Conservation (phyloP, 2,329 filamentous ascomycete species). For the Didymella sp. region DNA sequence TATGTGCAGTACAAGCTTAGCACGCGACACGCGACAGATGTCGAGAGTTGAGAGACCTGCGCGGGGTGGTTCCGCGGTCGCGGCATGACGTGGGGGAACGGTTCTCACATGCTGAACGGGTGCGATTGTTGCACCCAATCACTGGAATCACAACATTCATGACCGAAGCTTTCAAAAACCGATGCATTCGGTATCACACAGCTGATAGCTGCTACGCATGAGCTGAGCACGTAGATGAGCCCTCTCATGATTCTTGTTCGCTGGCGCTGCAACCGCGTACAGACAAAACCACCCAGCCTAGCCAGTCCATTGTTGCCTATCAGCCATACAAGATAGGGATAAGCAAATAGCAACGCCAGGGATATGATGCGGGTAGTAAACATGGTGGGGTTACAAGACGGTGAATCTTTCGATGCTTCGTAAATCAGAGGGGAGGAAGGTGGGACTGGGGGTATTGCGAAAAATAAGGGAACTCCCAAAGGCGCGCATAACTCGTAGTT, state of each 20-base stretch:
- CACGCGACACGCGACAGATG: slow-evolving; percentile 21
- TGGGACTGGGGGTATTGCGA: slow-evolving; percentile 33
- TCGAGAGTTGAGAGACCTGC: slow-evolving; percentile 9
- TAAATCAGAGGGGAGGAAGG: slow-evolving; percentile 44
- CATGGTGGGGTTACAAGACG: slow-evolving; percentile 50
- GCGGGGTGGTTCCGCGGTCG: slow-evolving; percentile 13
- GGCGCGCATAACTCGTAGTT: slow-evolving; percentile 24
- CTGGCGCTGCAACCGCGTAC: slow-evolving; percentile 21
- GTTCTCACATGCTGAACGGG: slow-evolving; percentile 3
- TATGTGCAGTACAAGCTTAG: not conserved
- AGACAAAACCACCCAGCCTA: slow-evolving; percentile 25
- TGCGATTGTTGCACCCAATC: slow-evolving; percentile 10
- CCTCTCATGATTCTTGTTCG: slow-evolving; percentile 23
- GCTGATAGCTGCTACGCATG: slow-evolving; percentile 33
- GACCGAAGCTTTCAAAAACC: slow-evolving; percentile 19
- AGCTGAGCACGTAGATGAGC: slow-evolving; percentile 21
- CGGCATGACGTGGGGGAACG: slow-evolving; percentile 25
- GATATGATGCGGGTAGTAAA: slow-evolving; percentile 51
- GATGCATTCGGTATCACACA: slow-evolving; percentile 35
- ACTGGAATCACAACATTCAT: slow-evolving; percentile 5
- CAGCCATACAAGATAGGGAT: slow-evolving; percentile 32
- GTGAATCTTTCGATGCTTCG: slow-evolving; percentile 51
- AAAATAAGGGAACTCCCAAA: slow-evolving; percentile 28
- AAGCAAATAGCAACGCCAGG: slow-evolving; percentile 48
- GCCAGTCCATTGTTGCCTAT: slow-evolving; percentile 32